Base-by-base conservation (phyloP, 345 rosid species). In the Firmiana major region DNA sequence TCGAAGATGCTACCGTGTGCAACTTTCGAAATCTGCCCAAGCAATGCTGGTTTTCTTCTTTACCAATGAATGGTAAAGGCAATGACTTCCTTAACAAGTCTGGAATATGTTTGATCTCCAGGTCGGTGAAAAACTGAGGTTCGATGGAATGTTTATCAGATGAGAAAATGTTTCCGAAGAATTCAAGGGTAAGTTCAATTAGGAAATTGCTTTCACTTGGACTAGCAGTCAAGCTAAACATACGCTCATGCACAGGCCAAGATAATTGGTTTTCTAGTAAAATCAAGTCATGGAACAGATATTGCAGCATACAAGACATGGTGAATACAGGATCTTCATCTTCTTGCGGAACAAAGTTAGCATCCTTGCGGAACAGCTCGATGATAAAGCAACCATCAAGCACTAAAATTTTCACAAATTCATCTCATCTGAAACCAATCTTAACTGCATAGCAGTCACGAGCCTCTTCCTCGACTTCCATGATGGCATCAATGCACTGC, bases 71-170 rank as follows among this genome's bases (percentile, higher is more conserved):
- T 0, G 79, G 24, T n/a, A 0, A 19, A 55, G 75, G 11, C 58
- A 78, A 54, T 11, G 62, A 53, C 4, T n/a, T 5, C 19, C 79
- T 54, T 19, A 78, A 19, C 0, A 78, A 43, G 45, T 75, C 79
- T 11, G 78, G 73, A 9, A 82, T 68, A 40, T 82, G 84, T n/a
- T 77, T 74, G 7, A 46, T 17, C 36, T 46, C 45, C 6, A 40
- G 6, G 13, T 49, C 9, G 2, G 2, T 1, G 17, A 73, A 73
- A 11, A 40, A 3, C 4, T 28, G 5, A 22, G 1, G 13, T 7
- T 38, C 31, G 15, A 21, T 7, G 3, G 31, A 4, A 7, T 13
- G 21, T 74, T 7, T 17, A 38, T 12, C 5, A 0, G 64, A 43
- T 21, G 66, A 59, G 19, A 74, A 74, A 12, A 42, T 42, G 55